Conservation (phyloP, 805 yeast genomes). For the Novakomyces olei region DNA sequence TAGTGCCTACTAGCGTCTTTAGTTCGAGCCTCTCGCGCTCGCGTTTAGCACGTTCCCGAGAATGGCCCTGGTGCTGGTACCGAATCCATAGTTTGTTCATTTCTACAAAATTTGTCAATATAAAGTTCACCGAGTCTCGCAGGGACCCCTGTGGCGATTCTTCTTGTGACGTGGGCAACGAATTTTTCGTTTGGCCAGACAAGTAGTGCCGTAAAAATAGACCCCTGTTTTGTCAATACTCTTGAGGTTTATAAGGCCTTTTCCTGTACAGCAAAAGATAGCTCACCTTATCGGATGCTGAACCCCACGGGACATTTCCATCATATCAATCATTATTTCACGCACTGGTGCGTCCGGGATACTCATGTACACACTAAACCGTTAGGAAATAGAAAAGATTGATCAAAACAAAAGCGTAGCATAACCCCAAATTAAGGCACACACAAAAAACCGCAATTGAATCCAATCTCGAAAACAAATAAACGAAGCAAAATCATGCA, state of each 20-base stretch:
- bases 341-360: conserved; percentile 54
- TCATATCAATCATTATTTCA: conserved; percentile 85
- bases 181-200: conserved; percentile 48
- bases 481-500: conserved; percentile 4
- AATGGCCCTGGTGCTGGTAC: conserved; percentile 84
- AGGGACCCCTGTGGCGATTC: conserved; percentile 20
- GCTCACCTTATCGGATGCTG: conserved; percentile 53
- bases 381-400: not conserved
- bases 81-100: conserved; percentile 98
- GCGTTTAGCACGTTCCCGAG: conserved; percentile 55
- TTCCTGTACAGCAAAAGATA: no score
- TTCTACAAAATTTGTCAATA: conserved; percentile 73
- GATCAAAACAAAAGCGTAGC: no score
- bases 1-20: conserved; percentile 80
- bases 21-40: conserved; percentile 65
- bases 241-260: no score
- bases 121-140: conserved; percentile 52
- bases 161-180: conserved; percentile 3
- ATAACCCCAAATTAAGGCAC: not conserved
- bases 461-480: not conserved
- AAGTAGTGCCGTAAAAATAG: conserved; percentile 73
- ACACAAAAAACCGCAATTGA: not conserved
- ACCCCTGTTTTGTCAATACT: conserved; percentile 43
- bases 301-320: conserved; percentile 93
- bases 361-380: conserved; percentile 56